A percentile compares a stretch with the other conserved stretches of the same genome.
Evolutionary conservation across 2,329 filamentous ascomycete genomes (phyloP).

Genomic region (Pleomassaria siparia): DNA sequence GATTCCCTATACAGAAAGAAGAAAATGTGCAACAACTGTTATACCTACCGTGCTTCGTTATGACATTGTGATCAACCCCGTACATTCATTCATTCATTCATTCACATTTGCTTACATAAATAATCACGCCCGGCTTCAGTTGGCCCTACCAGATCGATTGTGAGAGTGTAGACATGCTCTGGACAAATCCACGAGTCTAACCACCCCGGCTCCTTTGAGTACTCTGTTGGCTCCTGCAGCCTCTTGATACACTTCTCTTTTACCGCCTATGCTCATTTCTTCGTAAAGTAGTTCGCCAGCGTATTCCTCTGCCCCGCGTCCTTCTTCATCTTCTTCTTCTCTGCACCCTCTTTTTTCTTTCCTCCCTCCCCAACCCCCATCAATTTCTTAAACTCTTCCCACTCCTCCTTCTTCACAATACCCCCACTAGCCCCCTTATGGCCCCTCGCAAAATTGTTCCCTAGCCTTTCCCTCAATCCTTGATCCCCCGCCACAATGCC

Average conservation of each 20-base stretch:
- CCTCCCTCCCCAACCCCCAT: constrained; percentile 61
- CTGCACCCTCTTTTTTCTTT: constrained; percentile 39
- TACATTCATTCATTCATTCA: too few species aligned
- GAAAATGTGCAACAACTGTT: too few species aligned
- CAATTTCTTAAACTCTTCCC: constrained; percentile 64
- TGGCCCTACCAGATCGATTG: too few species aligned
- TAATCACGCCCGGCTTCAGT: too few species aligned
- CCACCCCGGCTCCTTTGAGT: too few species aligned
- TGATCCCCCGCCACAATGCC: constrained; percentile 49
- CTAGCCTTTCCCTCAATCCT: constrained; percentile 53
- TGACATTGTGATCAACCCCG: too few species aligned
- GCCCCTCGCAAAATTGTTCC: constrained; percentile 65
- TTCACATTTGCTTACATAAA: too few species aligned
- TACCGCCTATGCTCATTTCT: background rate
- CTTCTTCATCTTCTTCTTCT: constrained; percentile 39
- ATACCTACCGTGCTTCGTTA: too few species aligned
- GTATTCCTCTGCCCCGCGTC: constrained; percentile 36
- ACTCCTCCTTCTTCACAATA: constrained; percentile 61
- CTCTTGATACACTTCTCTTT: background rate
- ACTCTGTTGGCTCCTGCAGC: too few species aligned
- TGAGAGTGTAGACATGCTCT: too few species aligned
- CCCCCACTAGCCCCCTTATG: constrained; percentile 70
- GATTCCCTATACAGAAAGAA: too few species aligned
- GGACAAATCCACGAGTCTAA: too few species aligned
- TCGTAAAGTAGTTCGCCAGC: constrained; percentile 33